Base-by-base conservation (phyloP, 495 filamentous ascomycete genomes). In the Chaetomium fimeti region DNA sequence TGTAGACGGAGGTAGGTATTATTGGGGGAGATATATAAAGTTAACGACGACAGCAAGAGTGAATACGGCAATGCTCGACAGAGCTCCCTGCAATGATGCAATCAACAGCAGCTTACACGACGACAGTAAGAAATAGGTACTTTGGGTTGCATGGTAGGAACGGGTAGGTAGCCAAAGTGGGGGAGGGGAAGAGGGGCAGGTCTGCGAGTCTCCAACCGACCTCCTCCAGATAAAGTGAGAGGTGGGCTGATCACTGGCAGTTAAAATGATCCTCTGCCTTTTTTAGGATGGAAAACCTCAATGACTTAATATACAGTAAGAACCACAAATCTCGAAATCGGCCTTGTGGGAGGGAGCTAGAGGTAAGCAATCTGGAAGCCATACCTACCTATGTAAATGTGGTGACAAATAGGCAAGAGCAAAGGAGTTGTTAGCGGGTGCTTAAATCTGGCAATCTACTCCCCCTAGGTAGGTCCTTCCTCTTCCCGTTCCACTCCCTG, bases 131-230 rank as follows among this genome's bases (percentile, higher is more conserved):
- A 20, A 47, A 12, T 20, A 6, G 13, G 13, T 15, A n/a, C 5
- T 20, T 47, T n/a, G 7, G 3, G 7, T 32, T 32, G 29, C 29
- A 3, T 32, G 29, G 29, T 11, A 36, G 32, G 32, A 9, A 36
- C 32, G 32, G 12, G 9, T 18, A 20, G 22, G 7, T 13, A 49
- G 22, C 24, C n/a, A 22, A n/a, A 47, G 43, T 47, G 43, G 49
- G 49, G 49, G 49, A 28, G 49, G 49, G 49, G 49, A 28, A 28
- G 49, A 52, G 49, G 49, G 49, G 49, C 24, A 28, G 24, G 7
- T 28, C 24, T 36, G 32, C 32, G 29, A 32, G 32, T 36, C 32
- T 36, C 5, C 32, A 36, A 36, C 32, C 32, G 12, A 36, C 32
- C 32, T 36, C 12, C 32, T 9, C 29, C 29, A 32, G 3, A 32